A percentile compares a stretch with the other conserved stretches of the same genome.
Evolutionary conservation across 768 basidiomycete genomes (phyloP).

Genomic region (Mycena crocata): DNA sequence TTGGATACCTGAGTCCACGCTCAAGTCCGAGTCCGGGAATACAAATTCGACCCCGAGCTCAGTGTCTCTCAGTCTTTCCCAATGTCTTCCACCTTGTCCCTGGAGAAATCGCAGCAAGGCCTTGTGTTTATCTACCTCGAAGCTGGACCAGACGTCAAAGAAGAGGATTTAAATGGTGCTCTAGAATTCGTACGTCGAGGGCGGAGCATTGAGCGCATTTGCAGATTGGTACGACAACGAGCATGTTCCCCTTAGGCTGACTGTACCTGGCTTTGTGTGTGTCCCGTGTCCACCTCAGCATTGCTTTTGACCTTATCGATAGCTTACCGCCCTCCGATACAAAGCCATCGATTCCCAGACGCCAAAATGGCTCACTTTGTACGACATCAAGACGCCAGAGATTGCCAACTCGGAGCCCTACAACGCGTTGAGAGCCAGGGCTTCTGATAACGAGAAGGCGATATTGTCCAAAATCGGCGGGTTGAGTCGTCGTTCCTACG

Average conservation of each 20-base stretch:
- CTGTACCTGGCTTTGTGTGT: conserved; percentile 44
- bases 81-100: not conserved
- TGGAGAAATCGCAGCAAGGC: conserved; percentile 5
- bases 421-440: conserved; percentile 37
- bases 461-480: conserved; percentile 38
- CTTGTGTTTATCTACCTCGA: conserved; percentile 42
- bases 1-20: too few species aligned
- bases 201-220: not conserved
- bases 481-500: conserved; percentile 43
- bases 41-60: not conserved
- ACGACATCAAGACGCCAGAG: conserved; percentile 43
- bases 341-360: conserved; percentile 43
- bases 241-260: conserved; percentile 45
- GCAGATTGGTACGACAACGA: conserved; percentile 53
- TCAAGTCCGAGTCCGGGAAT: not conserved
- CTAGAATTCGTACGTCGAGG: not conserved
- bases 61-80: not conserved
- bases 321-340: conserved; percentile 44
- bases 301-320: not conserved
- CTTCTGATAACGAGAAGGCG: conserved; percentile 42
- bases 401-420: conserved; percentile 39
- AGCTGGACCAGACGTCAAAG: conserved; percentile 40
- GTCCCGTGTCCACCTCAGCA: not conserved
- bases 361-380: conserved; percentile 43
- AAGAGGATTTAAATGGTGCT: conserved; percentile 48